Evolutionary conservation across 2,329 filamentous ascomycete genomes (phyloP).

Genomic region (Penicillium concentricum): DNA sequence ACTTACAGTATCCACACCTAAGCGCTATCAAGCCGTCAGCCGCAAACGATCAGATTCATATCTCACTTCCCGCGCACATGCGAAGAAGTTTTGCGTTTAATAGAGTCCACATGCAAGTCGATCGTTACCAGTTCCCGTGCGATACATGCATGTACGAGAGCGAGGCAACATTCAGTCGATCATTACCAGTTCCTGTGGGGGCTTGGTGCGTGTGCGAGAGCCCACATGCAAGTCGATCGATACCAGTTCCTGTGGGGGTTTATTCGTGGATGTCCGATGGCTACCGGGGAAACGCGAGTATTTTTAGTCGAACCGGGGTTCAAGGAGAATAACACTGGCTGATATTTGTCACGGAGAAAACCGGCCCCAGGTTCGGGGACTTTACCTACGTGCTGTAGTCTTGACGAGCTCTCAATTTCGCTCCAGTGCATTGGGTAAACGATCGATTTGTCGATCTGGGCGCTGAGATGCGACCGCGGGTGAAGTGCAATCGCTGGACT

Average conservation of each 20-base stretch:
- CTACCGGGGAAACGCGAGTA: not conserved
- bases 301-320: not conserved
- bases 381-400: too few relatives aligned
- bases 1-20: not conserved
- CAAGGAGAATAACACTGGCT: not conserved
- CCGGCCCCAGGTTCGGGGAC: too few relatives aligned
- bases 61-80: not conserved
- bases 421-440: slow-evolving; percentile 10
- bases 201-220: not conserved
- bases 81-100: not conserved
- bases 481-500: not conserved
- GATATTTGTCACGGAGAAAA: not conserved
- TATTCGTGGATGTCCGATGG: not conserved
- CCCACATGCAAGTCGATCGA: slow-evolving; percentile 13
- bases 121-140: slow-evolving; percentile 16
- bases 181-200: slow-evolving; percentile 12
- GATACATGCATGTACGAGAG: not conserved
- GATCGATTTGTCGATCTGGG: slow-evolving; percentile 18
- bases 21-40: not conserved
- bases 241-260: slow-evolving; percentile 5
- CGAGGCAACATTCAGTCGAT: slow-evolving; percentile 8
- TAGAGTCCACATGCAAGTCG: not conserved
- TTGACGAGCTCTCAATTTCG: too few relatives aligned
- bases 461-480: not conserved
- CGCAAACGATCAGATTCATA: not conserved